Evolutionary conservation across 2,329 filamentous ascomycete genomes (phyloP).

Genomic region (Alternaria ventricosa): DNA sequence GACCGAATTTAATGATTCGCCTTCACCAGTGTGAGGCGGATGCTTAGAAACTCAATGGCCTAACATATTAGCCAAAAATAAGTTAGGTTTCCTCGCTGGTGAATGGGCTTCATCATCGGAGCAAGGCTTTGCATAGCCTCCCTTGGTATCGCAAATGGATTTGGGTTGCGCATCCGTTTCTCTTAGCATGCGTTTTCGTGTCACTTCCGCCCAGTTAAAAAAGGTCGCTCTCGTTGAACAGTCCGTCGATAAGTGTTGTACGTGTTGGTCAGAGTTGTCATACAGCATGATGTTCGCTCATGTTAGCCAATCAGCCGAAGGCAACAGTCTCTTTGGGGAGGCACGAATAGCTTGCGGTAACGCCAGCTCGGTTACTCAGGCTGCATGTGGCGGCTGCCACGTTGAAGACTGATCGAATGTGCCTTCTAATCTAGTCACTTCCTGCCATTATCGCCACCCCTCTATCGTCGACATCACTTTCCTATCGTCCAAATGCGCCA

Average conservation of each 20-base stretch:
- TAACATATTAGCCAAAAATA: too few relatives aligned
- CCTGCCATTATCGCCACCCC: neutral
- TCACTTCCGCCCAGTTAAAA: neutral
- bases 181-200: neutral
- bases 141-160: neutral
- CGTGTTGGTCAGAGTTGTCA: too few relatives aligned
- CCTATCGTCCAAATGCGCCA: fast-evolving
- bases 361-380: neutral
- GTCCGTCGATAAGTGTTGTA: too few relatives aligned
- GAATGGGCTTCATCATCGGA: neutral
- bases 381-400: too few relatives aligned
- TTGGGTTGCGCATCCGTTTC: too few relatives aligned
- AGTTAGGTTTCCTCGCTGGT: neutral
- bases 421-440: neutral
- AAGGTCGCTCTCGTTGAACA: neutral
- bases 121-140: neutral
- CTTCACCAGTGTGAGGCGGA: neutral
- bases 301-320: too few relatives aligned
- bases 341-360: too few relatives aligned
- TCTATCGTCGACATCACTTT: neutral
- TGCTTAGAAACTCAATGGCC: neutral
- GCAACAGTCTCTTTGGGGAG: too few relatives aligned
- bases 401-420: too few relatives aligned
- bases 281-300: too few relatives aligned
- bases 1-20: neutral